A percentile compares a stretch with the other conserved stretches of the same genome.
These are phyloP conservation scores for Carex pumila DNA, from an alignment of 176 grass and related monocot genomes.

Conservation along the genomic window DNA sequence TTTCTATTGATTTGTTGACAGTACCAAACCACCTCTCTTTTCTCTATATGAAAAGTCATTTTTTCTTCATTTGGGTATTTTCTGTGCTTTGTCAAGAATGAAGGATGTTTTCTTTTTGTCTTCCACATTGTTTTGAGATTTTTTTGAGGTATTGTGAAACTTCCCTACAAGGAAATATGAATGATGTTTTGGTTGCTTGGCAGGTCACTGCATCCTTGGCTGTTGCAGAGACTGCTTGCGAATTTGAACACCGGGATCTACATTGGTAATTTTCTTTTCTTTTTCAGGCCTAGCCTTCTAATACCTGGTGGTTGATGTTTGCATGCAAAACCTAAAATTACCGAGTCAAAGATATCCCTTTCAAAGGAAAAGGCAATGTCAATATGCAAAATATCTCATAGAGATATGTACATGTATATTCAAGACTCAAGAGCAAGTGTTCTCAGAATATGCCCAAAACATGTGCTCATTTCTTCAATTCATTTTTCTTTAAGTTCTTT, in stretches of 20 bases:
- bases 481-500: background rate
- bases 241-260: slow-evolving; percentile 98
- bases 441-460: background rate
- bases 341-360: background rate
- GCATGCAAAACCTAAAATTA: background rate
- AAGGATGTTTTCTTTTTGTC: background rate
- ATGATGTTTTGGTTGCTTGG: background rate
- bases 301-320: background rate
- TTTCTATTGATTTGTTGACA: background rate
- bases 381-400: background rate
- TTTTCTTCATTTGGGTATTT: background rate
- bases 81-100: background rate
- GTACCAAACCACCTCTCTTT: background rate
- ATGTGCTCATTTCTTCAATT: background rate
- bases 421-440: background rate
- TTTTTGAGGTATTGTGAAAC: background rate
- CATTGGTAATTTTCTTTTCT: slow-evolving; percentile 55
- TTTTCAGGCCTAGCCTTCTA: background rate
- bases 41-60: background rate
- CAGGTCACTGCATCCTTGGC: slow-evolving; percentile 75
- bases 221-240: slow-evolving; percentile 74
- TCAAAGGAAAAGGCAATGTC: background rate
- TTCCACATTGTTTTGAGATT: background rate
- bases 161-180: background rate
- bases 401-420: slow-evolving; percentile 1